These are phyloP conservation scores for Solanum dulcamara DNA, from an alignment of 257 asterid genomes.

Conservation along the genomic window DNA sequence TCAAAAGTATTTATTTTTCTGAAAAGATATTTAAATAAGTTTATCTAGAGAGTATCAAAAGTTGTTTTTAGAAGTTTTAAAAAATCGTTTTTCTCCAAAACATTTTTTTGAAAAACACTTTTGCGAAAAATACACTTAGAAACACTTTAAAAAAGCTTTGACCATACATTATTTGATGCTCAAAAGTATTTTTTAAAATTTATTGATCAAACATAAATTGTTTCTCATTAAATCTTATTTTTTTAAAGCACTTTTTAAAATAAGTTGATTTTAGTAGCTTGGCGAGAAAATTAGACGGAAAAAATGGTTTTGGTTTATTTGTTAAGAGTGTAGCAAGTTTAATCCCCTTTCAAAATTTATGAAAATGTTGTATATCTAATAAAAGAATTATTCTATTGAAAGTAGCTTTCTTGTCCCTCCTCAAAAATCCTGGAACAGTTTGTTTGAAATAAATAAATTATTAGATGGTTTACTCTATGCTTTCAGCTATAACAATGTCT, in stretches of 20 bases:
- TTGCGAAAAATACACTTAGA: too few relatives aligned
- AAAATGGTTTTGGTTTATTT: background rate
- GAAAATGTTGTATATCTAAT: background rate
- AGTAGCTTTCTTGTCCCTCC: too few relatives aligned
- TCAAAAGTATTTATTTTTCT: too few relatives aligned
- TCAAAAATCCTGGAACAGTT: too few relatives aligned
- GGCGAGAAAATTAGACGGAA: background rate
- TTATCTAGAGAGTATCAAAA: background rate
- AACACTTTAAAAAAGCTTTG: background rate
- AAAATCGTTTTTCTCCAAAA: too few relatives aligned
- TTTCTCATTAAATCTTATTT: accelerated
- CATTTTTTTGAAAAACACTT: too few relatives aligned
- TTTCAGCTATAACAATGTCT: too few relatives aligned
- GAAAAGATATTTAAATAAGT: background rate
- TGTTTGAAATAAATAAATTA: too few relatives aligned
- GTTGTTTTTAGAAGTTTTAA: background rate
- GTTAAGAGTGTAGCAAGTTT: background rate
- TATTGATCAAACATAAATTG: background rate
- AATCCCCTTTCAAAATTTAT: background rate
- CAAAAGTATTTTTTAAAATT: accelerated
- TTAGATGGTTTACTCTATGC: too few relatives aligned
- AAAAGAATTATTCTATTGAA: background rate
- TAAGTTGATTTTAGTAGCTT: background rate
- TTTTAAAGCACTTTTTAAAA: background rate
- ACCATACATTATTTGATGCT: too few relatives aligned